Evolutionary conservation across 371 early-diverging fungal genomes (phyloP).

Genomic region (Haplosporangium sp.): DNA sequence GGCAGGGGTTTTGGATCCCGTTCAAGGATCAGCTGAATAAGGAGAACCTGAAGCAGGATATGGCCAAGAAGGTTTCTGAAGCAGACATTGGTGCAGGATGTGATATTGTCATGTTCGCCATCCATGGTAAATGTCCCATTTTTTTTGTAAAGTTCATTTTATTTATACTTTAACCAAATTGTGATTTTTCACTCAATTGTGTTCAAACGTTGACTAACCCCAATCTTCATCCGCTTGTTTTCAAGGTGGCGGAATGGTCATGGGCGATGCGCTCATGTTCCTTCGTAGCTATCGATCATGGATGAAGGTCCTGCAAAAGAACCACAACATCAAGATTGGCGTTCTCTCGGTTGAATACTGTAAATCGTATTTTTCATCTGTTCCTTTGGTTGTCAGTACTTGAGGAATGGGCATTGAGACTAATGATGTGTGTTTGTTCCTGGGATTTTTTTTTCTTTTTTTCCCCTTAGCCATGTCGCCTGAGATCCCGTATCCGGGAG

Average conservation of each 20-base stretch:
- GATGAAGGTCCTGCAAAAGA: conserved; percentile 60
- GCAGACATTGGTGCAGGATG: conserved; percentile 42
- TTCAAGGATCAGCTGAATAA: conserved; percentile 36
- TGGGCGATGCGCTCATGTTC: conserved; percentile 51
- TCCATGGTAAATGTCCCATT: conserved; percentile 35
- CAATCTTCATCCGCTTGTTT: not conserved
- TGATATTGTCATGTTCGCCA: conserved; percentile 48
- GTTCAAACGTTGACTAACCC: not conserved
- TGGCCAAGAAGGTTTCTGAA: conserved; percentile 5
- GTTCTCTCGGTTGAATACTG: conserved; percentile 67
- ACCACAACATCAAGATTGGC: conserved; percentile 62
- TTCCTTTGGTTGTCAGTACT: too few relatives aligned
- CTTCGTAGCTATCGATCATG: conserved; percentile 51
- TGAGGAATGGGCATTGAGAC: too few relatives aligned
- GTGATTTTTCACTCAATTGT: too few relatives aligned
- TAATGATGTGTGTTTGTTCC: not conserved
- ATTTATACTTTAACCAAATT: not conserved
- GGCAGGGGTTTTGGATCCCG: conserved; percentile 52
- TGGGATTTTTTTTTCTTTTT: not conserved
- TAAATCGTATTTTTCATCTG: conserved; percentile 16
- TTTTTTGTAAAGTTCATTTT: not conserved
- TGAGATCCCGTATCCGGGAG: conserved; percentile 60
- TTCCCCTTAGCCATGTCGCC: conserved; percentile 37
- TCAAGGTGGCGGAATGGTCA: conserved; percentile 50
- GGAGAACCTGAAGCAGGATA: conserved; percentile 11